Conservation (phyloP, 495 filamentous ascomycete species). For the Apodospora peruviana region DNA sequence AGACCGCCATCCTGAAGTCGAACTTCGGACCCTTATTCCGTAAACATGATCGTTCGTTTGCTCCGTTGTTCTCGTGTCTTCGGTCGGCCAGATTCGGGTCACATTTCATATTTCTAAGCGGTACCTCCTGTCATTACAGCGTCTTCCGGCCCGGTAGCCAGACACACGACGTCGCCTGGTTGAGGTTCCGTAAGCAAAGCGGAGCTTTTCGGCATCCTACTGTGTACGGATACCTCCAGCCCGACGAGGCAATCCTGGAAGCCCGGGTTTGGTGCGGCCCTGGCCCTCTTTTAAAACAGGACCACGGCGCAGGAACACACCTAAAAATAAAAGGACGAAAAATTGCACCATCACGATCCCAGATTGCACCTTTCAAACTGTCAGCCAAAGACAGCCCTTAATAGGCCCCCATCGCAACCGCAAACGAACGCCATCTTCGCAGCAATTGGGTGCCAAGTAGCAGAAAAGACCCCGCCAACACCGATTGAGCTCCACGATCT, state of each 20-base stretch:
- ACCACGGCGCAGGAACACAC: not conserved
- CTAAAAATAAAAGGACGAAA: not conserved
- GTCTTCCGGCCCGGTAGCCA: not conserved
- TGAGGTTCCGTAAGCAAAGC: no score
- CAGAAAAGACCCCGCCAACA: not conserved
- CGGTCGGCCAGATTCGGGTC: not conserved
- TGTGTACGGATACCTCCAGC: not conserved
- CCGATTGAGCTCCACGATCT: not conserved
- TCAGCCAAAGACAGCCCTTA: conserved; percentile 1
- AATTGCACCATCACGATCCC: conserved; percentile 16
- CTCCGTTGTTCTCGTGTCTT: not conserved
- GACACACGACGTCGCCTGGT: no score
- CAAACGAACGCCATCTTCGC: not conserved
- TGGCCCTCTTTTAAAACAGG: conserved; percentile 8
- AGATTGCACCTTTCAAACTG: conserved; percentile 8
- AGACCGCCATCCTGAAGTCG: no score
- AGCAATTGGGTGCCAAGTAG: not conserved
- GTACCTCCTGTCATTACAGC: no score
- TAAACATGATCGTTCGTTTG: no score
- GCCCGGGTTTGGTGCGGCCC: no score
- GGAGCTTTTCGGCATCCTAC: no score
- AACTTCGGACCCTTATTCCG: no score
- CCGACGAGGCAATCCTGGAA: not conserved
- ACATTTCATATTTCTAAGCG: not conserved
- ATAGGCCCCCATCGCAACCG: not conserved